Base-by-base conservation (phyloP, 1,139 yeast species). In the Debaryomyces fabryi region DNA sequence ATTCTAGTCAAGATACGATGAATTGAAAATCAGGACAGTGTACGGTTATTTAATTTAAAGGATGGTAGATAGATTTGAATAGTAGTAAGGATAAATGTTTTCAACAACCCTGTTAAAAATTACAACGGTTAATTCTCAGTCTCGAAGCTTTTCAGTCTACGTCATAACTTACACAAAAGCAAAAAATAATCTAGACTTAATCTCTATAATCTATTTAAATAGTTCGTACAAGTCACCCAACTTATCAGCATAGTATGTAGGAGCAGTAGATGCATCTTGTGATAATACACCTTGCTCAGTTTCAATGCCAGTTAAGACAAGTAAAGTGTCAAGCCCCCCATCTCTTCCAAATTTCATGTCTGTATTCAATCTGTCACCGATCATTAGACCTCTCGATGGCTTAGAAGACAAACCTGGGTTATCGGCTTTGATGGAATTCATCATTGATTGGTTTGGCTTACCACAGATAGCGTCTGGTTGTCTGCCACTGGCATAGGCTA, bases 321-420 rank as follows among this genome's bases (percentile, higher is more conserved):
- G 75, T 52, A 95, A 69, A 1, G 98, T 92, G 53, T 78, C 83
- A 44, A 95, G 76, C 0, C 95, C 95, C 44, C 97, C 96, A 51
- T 85, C 85, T 49, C 82, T 76, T 38, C 99, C 99, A 67, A 93
- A 93, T 60, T 80, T 82, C 84, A 93, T 93, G 60, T 93, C 99
- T 1, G 99, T 93, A 64, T 93, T 92, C 52, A 93, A 76, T 53
- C 99, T 79, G 66, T 93, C 99, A 25, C 99, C 99, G 53, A 93
- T 82, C 98, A 93, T 93, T 56, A 93, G 79, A 7, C 96, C 87
- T 49, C 81, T 77, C 12, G 72, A 60, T 36, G 89, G 86, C 51
- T 83, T 82, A 35, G 82, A 71, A 20, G 68, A 64, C 45, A 76
- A 62, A 1, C 63, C 68, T 0, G 71, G 72, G 59, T 83, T 79